Evolutionary conservation across 2,329 filamentous ascomycete genomes (phyloP), one percentile per base, ranked within the genome.

Genomic region (Cladophialophora carrionii): DNA sequence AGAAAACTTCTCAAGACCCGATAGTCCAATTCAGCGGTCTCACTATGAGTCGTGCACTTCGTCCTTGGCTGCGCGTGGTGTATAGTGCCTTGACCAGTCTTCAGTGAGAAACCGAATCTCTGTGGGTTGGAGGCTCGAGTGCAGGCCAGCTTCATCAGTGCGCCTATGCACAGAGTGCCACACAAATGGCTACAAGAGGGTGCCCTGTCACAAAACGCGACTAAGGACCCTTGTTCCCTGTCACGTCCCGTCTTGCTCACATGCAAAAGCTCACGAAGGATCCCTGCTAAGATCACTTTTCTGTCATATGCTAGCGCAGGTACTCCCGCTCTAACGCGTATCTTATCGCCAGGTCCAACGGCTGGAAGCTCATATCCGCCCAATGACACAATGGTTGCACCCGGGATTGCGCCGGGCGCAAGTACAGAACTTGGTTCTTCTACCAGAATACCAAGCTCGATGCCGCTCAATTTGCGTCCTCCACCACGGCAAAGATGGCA

Each of bases 351-450:
- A 22, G 4, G 17, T 32, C n/a, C 8, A 54, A 54, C 52, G 52
- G 52, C 52, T 54, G 52, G 52, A 54, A 26, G 52, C 4, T 10
- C 2, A 20, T 34, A 54, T 54, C 52, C 52, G 29, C 52, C 52
- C 52, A 54, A 54, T 34, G 17, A 34, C 26, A 54, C 3, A 14
- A 10, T 34, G 17, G 52, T 54, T 34, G 52, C 29, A 54, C 17
- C 31, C 29, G 52, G 52, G 52, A 17, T 32, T 9, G 52, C 17
- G 22, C 29, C 52, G 24, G 52, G 6, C 52, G n/a, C 10, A 20
- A 26, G 52, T 32, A 34, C n/a, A 29, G 26, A 29, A 29, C 29
- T 20, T 12, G 17, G 32, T 32, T 9, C 29, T 34, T 22, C 29
- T 4, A 14, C 29, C 9, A 31, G 52, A 54, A 10, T 14, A 4